These are phyloP conservation scores for Cladosporium sp. DNA, from an alignment of 2,329 filamentous ascomycete species.

Conservation along the genomic window DNA sequence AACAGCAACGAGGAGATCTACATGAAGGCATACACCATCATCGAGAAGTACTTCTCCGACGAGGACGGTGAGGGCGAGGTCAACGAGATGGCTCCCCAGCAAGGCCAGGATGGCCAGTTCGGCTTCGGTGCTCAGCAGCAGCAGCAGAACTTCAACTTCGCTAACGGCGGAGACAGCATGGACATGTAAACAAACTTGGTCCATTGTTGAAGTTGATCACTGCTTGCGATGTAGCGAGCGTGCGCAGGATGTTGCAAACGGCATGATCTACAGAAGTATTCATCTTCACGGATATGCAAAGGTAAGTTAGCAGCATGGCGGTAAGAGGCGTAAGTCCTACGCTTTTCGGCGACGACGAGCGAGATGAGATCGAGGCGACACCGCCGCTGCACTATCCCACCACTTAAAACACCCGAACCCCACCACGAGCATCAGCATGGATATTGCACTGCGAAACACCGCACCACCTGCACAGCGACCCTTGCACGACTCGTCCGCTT, in stretches of 20 bases:
- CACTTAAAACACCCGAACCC: neutral
- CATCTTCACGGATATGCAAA: constrained; percentile 2
- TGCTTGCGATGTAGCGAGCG: neutral
- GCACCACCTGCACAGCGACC: constrained; percentile 11
- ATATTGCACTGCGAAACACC: neutral
- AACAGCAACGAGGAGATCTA: constrained; percentile 99
- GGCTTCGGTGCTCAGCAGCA: constrained; percentile 71
- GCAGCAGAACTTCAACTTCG: constrained; percentile 90
- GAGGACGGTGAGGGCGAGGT: constrained; percentile 84
- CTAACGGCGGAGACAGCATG: constrained; percentile 69
- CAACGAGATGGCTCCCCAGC: constrained; percentile 71
- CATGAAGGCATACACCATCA: constrained; percentile 99
- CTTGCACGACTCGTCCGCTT: constrained; percentile 15
- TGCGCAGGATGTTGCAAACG: neutral
- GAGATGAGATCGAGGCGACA: neutral
- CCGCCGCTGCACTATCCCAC: constrained; percentile 5
- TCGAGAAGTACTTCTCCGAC: constrained; percentile 99
- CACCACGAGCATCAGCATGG: constrained; percentile 12
- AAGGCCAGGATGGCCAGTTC: constrained; percentile 70
- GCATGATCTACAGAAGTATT: constrained; percentile 4
- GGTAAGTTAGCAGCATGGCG: constrained; percentile 7
- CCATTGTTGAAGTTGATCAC: neutral
- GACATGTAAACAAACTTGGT: constrained; percentile 47
- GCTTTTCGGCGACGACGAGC: neutral
- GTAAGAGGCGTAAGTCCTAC: neutral